These are phyloP conservation scores for Epichloe amarillans DNA, from an alignment of 2,329 filamentous ascomycete species.

Conservation along the genomic window DNA sequence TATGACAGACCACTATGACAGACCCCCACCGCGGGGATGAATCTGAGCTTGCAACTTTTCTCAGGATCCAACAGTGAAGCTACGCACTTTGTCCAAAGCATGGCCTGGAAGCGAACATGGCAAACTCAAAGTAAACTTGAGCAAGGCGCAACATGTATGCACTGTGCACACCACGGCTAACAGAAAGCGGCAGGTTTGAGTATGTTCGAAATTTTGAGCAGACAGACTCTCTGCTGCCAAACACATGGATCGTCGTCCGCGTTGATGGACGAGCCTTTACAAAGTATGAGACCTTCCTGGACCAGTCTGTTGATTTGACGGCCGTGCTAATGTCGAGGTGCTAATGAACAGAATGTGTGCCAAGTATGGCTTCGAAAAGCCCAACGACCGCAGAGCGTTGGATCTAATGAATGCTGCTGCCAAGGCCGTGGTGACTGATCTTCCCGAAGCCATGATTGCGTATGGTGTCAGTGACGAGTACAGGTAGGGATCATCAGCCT, in stretches of 20 bases:
- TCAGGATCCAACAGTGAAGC: too few species aligned
- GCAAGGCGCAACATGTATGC: not conserved
- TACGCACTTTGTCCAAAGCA: not conserved
- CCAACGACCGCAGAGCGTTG: conserved; percentile 77
- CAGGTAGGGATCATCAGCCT: conserved; percentile 36
- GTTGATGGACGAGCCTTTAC: conserved; percentile 92
- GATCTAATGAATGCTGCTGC: conserved; percentile 93
- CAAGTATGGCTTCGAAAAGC: conserved; percentile 78
- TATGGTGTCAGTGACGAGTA: conserved; percentile 96
- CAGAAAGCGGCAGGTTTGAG: conserved; percentile 53
- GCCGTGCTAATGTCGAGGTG: conserved; percentile 4
- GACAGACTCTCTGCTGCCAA: conserved; percentile 64
- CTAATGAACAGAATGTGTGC: conserved; percentile 51
- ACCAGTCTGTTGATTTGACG: too few species aligned
- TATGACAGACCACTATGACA: not conserved
- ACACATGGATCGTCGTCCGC: conserved; percentile 91
- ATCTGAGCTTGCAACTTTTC: too few species aligned
- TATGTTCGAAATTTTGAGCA: conserved; percentile 89
- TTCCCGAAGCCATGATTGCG: conserved; percentile 74
- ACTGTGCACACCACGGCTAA: not conserved
- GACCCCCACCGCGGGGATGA: not conserved
- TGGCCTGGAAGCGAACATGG: conserved; percentile 25
- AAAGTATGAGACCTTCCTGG: conserved; percentile 44
- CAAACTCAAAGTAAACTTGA: conserved; percentile 39
- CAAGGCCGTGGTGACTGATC: conserved; percentile 65